Percentiles rank a stretch among this genome's conserved stretches.
Conservation (phyloP, 2,329 filamentous ascomycete genomes). For the Cordyceps tenuipes region DNA sequence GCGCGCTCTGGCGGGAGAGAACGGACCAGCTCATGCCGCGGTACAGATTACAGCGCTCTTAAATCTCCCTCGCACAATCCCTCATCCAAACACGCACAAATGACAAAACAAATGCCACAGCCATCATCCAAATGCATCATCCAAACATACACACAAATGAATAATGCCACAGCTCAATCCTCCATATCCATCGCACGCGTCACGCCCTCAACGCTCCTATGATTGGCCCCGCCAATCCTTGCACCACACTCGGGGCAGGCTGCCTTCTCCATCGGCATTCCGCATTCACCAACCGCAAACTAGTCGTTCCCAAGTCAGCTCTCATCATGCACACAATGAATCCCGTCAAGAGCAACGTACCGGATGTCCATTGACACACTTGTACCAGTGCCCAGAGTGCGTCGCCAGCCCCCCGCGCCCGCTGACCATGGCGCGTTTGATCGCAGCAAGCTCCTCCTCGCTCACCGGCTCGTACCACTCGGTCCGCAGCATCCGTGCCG, state of each 20-base stretch:
- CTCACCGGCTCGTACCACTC: constrained; percentile 33
- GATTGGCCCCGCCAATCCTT: constrained; percentile 45
- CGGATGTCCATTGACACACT: constrained; percentile 23
- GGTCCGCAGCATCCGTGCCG: constrained; percentile 20
- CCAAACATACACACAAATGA: not conserved
- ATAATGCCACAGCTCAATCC: not conserved
- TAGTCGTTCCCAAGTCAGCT: constrained; percentile 16
- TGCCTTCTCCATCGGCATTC: constrained; percentile 54
- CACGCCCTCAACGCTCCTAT: constrained; percentile 42
- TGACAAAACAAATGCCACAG: no score
- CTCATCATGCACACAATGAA: not conserved
- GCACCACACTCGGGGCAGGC: constrained; percentile 55
- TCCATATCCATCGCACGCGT: constrained; percentile 27
- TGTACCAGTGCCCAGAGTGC: constrained; percentile 28
- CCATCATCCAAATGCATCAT: not conserved
- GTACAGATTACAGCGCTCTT: no score
- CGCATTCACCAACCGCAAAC: constrained; percentile 60
- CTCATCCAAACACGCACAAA: not conserved
- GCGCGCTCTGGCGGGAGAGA: no score
- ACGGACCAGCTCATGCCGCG: no score
- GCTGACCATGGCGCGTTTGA: constrained; percentile 39
- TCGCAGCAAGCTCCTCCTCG: constrained; percentile 31
- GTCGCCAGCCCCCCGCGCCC: constrained; percentile 31
- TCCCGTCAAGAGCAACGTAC: constrained; percentile 13
- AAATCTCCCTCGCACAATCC: not conserved